Evolutionary conservation across 1,284 basidiomycete genomes (phyloP), one percentile per base, ranked within the genome.

Genomic region (Termitomyces sp.): DNA sequence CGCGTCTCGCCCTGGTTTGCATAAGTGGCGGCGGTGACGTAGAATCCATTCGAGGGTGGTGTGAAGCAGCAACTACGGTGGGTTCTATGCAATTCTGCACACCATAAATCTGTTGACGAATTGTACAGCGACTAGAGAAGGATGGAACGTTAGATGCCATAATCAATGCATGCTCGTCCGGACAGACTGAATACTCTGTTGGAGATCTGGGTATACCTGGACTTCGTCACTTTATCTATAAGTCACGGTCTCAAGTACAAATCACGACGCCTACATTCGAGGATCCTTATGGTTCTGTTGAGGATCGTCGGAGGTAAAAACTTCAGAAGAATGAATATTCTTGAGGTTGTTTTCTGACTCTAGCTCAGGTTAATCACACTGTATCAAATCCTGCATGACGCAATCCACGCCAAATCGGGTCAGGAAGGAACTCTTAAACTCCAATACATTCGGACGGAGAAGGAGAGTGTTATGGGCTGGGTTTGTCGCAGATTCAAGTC

Each of bases 141-240:
- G 86, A 84, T 48, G 83, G 84, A 21, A 75, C 79, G 0, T 69
- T 92, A 43, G 68, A 76, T 62, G 66, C 77, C 58, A 70, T 84
- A 52, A 65, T 70, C 15, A 71, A 75, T 41, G 73, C 77, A 5
- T 77, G 82, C 47, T 61, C 66, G 4, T 70, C 75, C 17, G 78
- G 79, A n/a, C 67, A 75, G 43, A 81, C 80, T 1, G 77, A 83
- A 48, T 90, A 91, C 62, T 75, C 78, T 5, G 84, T 84, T 19
- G 77, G 81, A 2, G 86, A 89, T 42, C 73, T 98, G 1, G 84
- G 84, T 3, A 87, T 96, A 52, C 90, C 93, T 1, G 94, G 94
- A 0, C 71, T 99, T 26, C 82, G 91, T 28, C 96, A 99, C 70
- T 99, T 98, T 67, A 73, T 97, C 50, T 98, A 97, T 77, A 98